Conservation (phyloP, 257 asterid species). For the Penstemon barbatus region DNA sequence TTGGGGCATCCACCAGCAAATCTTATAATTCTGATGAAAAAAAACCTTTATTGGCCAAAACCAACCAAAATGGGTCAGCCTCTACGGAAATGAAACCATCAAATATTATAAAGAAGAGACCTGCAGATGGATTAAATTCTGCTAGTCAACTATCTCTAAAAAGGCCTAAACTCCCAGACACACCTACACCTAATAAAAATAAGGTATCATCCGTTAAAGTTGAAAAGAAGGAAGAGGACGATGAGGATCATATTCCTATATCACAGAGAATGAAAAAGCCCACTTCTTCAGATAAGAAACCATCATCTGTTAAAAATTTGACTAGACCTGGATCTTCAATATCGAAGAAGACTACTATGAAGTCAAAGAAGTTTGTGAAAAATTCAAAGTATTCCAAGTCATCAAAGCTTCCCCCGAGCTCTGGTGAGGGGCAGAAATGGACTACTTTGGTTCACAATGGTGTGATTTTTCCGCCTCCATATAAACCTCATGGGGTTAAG, state of each 20-base stretch:
- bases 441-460: slow-evolving; percentile 91
- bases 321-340: slow-evolving; percentile 44
- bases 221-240: slow-evolving; percentile 63
- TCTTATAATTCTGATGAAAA: slow-evolving; percentile 47
- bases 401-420: slow-evolving; percentile 76
- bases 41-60: slow-evolving; percentile 46
- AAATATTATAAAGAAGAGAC: slow-evolving; percentile 63
- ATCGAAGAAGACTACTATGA: slow-evolving; percentile 45
- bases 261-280: slow-evolving; percentile 65
- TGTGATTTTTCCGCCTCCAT: slow-evolving; percentile 93
- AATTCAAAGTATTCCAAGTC: slow-evolving; percentile 67
- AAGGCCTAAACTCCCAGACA: slow-evolving; percentile 65
- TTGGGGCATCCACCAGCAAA: slow-evolving; percentile 46
- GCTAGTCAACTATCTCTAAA: slow-evolving; percentile 47
- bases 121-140: slow-evolving; percentile 50
- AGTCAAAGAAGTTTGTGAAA: slow-evolving; percentile 56
- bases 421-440: slow-evolving; percentile 99
- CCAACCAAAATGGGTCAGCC: slow-evolving; percentile 67
- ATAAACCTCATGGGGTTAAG: slow-evolving; percentile 92
- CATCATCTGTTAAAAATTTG: slow-evolving; percentile 41
- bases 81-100: slow-evolving; percentile 48
- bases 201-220: slow-evolving; percentile 52
- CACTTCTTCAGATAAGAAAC: slow-evolving; percentile 47
- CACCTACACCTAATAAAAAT: slow-evolving; percentile 35
- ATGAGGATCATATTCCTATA: slow-evolving; percentile 73